Evolutionary conservation across 2,329 filamentous ascomycete genomes (phyloP).

Genomic region (Penicillium sp.): DNA sequence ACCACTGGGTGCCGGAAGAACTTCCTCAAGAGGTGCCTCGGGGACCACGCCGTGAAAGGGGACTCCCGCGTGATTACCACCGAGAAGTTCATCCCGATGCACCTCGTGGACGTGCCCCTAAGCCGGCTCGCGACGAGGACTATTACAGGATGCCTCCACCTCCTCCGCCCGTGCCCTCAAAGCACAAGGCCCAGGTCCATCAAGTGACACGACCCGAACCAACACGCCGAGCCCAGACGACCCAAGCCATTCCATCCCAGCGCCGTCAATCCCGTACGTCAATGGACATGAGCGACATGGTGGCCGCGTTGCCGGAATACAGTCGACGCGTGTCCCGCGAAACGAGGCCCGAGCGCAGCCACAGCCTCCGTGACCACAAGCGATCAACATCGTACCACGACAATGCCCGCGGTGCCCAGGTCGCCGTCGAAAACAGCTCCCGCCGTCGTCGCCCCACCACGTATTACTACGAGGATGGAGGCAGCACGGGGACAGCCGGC

Average conservation of each 20-base stretch:
- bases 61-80: neutral
- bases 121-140: constrained; percentile 42
- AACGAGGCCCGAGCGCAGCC: constrained; percentile 36
- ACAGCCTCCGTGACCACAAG: constrained; percentile 33
- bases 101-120: constrained; percentile 31
- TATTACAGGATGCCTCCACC: constrained; percentile 48
- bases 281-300: constrained; percentile 40
- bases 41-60: neutral
- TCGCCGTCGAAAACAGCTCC: constrained; percentile 38
- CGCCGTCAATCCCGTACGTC: constrained; percentile 33
- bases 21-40: constrained; percentile 28
- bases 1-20: constrained; percentile 19
- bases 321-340: constrained; percentile 35
- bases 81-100: constrained; percentile 11
- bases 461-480: constrained; percentile 29
- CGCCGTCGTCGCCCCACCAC: constrained; percentile 36
- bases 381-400: constrained; percentile 39
- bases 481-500: constrained; percentile 12
- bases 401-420: constrained; percentile 30
- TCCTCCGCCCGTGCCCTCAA: constrained; percentile 36
- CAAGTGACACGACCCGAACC: constrained; percentile 26
- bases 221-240: constrained; percentile 35
- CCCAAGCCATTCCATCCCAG: constrained; percentile 31
- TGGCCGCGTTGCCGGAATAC: constrained; percentile 35
- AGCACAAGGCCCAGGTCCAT: constrained; percentile 37